A percentile compares a stretch with the other conserved stretches of the same genome.
Evolutionary conservation across 2,329 filamentous ascomycete species (phyloP).

Genomic region (Fusarium caatingaense): DNA sequence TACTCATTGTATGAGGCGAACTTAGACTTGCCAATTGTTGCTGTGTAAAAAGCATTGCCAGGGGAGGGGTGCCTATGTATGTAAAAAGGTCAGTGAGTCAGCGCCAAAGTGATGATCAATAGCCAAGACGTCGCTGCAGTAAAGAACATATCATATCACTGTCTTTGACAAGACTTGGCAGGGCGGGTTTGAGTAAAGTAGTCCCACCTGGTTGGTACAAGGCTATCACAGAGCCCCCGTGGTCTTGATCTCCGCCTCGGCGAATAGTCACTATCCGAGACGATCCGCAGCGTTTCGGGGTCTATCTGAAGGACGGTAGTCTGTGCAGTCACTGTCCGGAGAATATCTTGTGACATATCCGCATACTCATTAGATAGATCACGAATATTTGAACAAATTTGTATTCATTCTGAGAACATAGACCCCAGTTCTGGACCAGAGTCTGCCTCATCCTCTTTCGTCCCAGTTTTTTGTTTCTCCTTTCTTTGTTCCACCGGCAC

Average conservation of each 20-base stretch:
- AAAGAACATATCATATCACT: not conserved
- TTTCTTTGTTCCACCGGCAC: conserved; percentile 46
- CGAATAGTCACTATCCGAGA: not conserved
- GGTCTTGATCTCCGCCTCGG: not conserved
- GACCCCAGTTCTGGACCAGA: conserved; percentile 47
- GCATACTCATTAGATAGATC: too few relatives aligned
- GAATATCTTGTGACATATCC: not conserved
- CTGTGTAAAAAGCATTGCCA: not conserved
- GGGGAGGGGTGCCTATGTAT: too few relatives aligned
- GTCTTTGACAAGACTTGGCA: not conserved
- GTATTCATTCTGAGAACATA: conserved; percentile 43
- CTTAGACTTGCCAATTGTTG: not conserved
- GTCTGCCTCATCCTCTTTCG: conserved; percentile 22
- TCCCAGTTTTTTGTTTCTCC: conserved; percentile 1
- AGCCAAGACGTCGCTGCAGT: not conserved
- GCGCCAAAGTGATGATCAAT: not conserved
- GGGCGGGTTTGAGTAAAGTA: not conserved
- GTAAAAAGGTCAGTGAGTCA: not conserved
- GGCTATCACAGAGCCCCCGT: not conserved
- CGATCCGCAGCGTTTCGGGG: not conserved
- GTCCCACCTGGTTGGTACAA: not conserved
- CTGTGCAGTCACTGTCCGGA: not conserved
- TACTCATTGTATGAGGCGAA: not conserved
- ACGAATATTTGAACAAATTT: not conserved
- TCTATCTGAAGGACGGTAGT: not conserved